These are phyloP conservation scores for Fusarium nurragi DNA, from an alignment of 2,329 filamentous ascomycete genomes.

Conservation along the genomic window DNA sequence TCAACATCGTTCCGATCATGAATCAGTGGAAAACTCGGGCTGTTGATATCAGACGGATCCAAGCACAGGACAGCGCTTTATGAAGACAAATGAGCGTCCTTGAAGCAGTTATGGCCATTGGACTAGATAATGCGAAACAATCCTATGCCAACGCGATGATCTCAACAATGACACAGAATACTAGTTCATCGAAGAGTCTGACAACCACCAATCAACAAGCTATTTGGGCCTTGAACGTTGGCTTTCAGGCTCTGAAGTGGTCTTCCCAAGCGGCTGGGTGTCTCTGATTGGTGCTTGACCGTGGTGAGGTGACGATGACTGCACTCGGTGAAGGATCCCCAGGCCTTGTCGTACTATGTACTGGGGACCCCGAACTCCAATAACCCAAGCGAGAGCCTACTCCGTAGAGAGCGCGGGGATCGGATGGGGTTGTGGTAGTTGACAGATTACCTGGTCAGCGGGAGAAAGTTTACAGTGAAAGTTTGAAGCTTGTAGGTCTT, in stretches of 20 bases:
- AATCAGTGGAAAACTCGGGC: too few species aligned
- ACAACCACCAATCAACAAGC: neutral
- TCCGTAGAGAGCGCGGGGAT: neutral
- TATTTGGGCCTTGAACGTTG: neutral
- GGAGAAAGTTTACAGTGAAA: neutral
- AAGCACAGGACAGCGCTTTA: too few species aligned
- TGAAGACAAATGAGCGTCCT: too few species aligned
- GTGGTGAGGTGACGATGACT: conserved; percentile 1
- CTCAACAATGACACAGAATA: too few species aligned
- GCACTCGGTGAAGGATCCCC: conserved; percentile 11
- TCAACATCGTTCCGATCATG: too few species aligned
- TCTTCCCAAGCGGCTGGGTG: neutral
- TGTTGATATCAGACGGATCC: neutral
- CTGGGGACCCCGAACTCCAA: conserved; percentile 7
- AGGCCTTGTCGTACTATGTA: conserved; percentile 6
- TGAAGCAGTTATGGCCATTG: too few species aligned
- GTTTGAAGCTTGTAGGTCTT: neutral
- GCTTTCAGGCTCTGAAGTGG: neutral
- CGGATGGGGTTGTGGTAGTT: neutral
- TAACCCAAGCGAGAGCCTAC: neutral
- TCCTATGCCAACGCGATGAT: neutral
- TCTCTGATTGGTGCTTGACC: conserved; percentile 14
- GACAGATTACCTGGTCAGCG: neutral
- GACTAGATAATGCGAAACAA: neutral
- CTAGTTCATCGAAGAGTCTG: conserved; percentile 44